Evolutionary conservation across 2,329 filamentous ascomycete genomes (phyloP), one percentile per base, ranked within the genome.

Genomic region (Catunica adiposa): DNA sequence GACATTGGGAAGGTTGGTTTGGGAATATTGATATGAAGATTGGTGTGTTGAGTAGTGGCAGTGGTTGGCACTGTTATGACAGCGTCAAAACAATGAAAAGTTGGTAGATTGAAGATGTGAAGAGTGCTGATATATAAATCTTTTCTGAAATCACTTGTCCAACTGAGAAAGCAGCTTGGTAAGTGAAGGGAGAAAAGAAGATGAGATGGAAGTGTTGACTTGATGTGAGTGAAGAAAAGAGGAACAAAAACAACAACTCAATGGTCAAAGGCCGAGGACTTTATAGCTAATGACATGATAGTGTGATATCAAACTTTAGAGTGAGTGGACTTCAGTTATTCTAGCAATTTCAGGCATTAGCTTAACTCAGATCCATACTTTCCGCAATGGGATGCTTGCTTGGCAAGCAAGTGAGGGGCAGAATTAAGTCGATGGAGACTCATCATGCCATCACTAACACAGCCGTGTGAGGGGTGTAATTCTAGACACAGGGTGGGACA

Each of bases 71-170:
- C 31, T 31, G 46, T 40, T 55, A n/a, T 26, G 38, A 15, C 31
- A 51, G 15, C 15, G 54, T 31, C 26, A 25, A 44, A 38, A 15
- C 4, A 42, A 4, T 42, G 38, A 6, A 20, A 47, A 40, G 14
- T 37, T 17, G 22, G 2, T 17, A 44, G 25, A 53, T 44, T 8
- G 31, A 20, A 14, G 42, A n/a, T 11, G 25, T 37, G 29, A 22
- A 37, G 47, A 44, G 17, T 31, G 17, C 14, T 5, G 23, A 44
- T 44, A 34, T 58, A 54, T 58, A 58, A 54, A 55, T 54, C 14
- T 14, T 15, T 42, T 34, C 29, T 34, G 11, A 5, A 34, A 34
- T 34, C 29, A 40, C 31, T 14, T 31, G 20, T 37, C 20, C 11
- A 22, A 48, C 20, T 25, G 46, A 48, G 17, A 9, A 52, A 52